Evolutionary conservation across 352 stramenopile species (phyloP).

Genomic region (Globisporangium cystogenes): DNA sequence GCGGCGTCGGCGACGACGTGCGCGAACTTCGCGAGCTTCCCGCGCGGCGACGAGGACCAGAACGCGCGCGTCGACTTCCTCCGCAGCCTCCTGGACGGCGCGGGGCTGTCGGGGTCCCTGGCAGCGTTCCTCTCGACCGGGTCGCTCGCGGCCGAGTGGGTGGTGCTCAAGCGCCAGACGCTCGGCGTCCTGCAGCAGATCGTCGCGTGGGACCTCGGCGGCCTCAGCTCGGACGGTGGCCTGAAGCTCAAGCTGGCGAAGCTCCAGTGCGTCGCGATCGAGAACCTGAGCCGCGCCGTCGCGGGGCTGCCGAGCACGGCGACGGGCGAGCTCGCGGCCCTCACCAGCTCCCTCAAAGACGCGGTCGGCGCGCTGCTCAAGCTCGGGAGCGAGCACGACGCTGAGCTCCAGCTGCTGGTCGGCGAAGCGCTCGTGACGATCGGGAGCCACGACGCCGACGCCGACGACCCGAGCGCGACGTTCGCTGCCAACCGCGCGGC

Average conservation of each 20-base stretch:
- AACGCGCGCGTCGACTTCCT: slow-evolving; percentile 30
- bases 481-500: slow-evolving; percentile 25
- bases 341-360: slow-evolving; percentile 15
- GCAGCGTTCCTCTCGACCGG: slow-evolving; percentile 18
- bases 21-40: slow-evolving; percentile 28
- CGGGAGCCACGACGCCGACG: slow-evolving; percentile 29
- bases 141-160: slow-evolving; percentile 19
- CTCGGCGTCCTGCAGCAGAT: slow-evolving; percentile 25
- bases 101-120: slow-evolving; percentile 28
- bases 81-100: slow-evolving; percentile 35
- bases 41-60: slow-evolving; percentile 33
- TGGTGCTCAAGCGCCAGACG: slow-evolving; percentile 21
- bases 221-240: slow-evolving; percentile 33
- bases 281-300: slow-evolving; percentile 27
- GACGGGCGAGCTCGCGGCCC: neutral
- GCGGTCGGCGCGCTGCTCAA: slow-evolving; percentile 20
- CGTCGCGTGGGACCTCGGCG: slow-evolving; percentile 35
- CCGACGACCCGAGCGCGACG: slow-evolving; percentile 7
- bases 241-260: slow-evolving; percentile 30
- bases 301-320: slow-evolving; percentile 24
- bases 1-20: slow-evolving; percentile 18
- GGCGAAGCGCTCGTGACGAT: slow-evolving; percentile 50
- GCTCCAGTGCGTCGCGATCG: slow-evolving; percentile 33
- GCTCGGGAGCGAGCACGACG: slow-evolving; percentile 18
- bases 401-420: slow-evolving; percentile 48